phyloP scores from a whole-genome alignment of 257 asterid species.

The Lithospermum erythrorhizon region DNA sequence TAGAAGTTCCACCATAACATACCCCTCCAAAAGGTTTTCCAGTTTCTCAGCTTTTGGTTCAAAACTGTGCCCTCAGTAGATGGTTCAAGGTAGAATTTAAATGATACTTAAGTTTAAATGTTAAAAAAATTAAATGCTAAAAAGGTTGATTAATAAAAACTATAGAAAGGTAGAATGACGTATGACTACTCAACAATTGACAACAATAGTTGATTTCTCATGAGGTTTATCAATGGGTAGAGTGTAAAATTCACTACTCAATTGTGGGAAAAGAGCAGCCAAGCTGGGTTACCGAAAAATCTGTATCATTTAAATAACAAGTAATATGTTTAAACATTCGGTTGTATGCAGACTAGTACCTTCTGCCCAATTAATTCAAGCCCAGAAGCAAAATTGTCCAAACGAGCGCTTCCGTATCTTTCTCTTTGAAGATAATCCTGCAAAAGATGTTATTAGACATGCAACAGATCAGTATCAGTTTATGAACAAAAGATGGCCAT shows the following conservation, averaged over 20 bases:
- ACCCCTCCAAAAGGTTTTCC: neutral
- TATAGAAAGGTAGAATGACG: no score
- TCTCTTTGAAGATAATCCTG: conserved; percentile 98
- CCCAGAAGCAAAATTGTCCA: conserved; percentile 90
- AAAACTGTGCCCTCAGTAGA: neutral
- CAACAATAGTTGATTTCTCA: neutral
- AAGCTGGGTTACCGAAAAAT: neutral
- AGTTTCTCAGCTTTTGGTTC: neutral
- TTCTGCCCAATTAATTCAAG: conserved; percentile 91
- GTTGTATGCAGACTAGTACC: conserved; percentile 29
- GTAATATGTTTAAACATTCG: neutral
- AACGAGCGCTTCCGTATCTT: conserved; percentile 82
- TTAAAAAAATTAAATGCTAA: no score
- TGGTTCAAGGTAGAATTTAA: neutral
- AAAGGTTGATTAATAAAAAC: no score
- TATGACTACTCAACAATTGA: neutral
- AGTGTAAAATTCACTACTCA: neutral
- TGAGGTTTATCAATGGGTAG: neutral
- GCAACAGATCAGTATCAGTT: conserved; percentile 10
- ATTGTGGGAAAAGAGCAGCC: neutral
- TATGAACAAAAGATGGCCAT: conserved; percentile 8
- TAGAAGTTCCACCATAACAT: neutral
- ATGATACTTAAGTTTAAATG: neutral
- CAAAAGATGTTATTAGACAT: conserved; percentile 14
- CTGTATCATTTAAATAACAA: neutral